Evolutionary conservation across 345 rosid species (phyloP), one percentile per base, ranked within the genome.

Genomic region (Mangifera indica): DNA sequence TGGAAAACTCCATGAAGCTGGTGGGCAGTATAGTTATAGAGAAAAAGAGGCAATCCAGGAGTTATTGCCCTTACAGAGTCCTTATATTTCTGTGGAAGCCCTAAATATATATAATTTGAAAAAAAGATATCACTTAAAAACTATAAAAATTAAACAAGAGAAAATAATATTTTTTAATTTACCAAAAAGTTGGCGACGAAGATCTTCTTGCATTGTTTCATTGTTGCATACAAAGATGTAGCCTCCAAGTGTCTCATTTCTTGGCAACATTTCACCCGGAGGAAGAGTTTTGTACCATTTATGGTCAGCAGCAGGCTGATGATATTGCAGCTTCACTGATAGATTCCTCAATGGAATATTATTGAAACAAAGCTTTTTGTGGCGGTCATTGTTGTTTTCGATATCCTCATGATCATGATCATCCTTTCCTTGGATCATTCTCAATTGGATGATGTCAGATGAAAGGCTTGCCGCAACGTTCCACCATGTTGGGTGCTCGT

Each of bases 21-120:
- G 80, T 87, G 91, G 59, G 88, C 78, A 22, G 91, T 83, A 79
- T 85, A 87, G 78, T 85, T 83, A 74, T 87, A 87, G n/a, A 85
- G 87, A 72, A 87, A 87, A 67, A 87, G 88, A 20, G 91, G 89
- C 82, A 87, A 63, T 4, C 91, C 91, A 2, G 89, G 91, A n/a
- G 87, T 87, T 46, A 87, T 87, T 53, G 86, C 86, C 70, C 89
- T 81, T 21, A 87, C 91, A 7, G 87, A 85, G 66, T 87, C 91
- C 12, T 85, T 78, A 49, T 85, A 87, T 24, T 86, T 83, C 5
- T 85, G 88, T 42, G 91, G 88, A 40, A 87, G 77, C 63, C 91
- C 91, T 87, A 37, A 13, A 70, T n/a, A n/a, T n/a, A 55, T 3
- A 10, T 4, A n/a, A 21, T 60, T 10, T 20, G 3, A 44, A 52